Base-by-base conservation (phyloP, 805 yeast genomes). In the Metschnikowia kunwiensis region DNA sequence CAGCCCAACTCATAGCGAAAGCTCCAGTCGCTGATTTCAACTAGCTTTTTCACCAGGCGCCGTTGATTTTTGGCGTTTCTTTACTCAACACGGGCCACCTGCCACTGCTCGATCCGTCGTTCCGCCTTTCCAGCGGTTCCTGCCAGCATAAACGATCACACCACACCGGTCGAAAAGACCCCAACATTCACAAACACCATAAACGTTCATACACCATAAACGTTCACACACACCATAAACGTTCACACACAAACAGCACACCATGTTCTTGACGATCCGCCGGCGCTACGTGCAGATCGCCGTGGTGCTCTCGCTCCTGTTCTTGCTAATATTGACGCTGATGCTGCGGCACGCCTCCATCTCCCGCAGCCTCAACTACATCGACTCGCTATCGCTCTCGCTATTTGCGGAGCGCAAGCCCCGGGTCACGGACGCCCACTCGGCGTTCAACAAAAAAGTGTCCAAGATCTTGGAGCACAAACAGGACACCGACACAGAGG, bases 221-320 rank as follows among this genome's bases (percentile, higher is more conserved):
- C 12, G 5, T n/a, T 23, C 25, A 9, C 5, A n/a, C 5, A 23
- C 9, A 23, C 25, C 22, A 20, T 7, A 12, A 26, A 15, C 28
- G 8, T 15, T 10, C 12, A 5, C 16, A 26, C 28, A 26, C 18
- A 3, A 26, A 26, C 3, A 12, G n/a, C 16, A n/a, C 22, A 21
- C 13, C 16, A 49, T 42, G 50, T 33, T 50, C 22, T 24, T 36
- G 19, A 25, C 47, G 13, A 22, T 49, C 11, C 47, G 50, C 20
- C 43, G 44, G 28, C 50, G 47, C 25, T 39, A 46, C 32, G 19
- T 44, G 24, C 55, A 53, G 30, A 38, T 50, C 8, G 28, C 37
- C 27, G 27, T 39, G 14, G 34, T 44, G 29, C 19, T 48, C 8
- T 24, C 40, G 6, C 43, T 53, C n/a, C 32, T 47, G 13, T 13